Conservation (phyloP, 495 filamentous ascomycete species). For the Neurospora africana region DNA sequence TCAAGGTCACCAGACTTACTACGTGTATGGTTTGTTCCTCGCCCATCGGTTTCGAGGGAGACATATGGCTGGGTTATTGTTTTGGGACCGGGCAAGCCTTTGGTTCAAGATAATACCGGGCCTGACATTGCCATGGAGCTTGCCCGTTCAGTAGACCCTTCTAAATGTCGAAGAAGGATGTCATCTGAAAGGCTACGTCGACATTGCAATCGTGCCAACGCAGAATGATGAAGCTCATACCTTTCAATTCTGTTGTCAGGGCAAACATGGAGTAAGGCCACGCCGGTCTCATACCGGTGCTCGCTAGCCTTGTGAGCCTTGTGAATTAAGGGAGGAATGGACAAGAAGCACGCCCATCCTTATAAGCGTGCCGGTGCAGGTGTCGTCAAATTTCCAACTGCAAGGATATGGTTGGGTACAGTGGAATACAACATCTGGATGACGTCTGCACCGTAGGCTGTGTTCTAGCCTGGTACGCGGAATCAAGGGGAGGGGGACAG, state of each 20-base stretch:
- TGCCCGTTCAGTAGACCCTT: background rate
- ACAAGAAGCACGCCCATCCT: background rate
- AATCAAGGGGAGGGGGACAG: background rate
- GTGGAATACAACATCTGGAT: background rate
- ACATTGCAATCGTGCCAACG: background rate
- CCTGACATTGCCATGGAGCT: background rate
- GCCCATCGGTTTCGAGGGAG: background rate
- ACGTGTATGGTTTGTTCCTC: background rate
- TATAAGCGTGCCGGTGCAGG: background rate
- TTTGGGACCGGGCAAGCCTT: background rate
- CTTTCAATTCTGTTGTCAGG: background rate
- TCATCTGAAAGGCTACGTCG: background rate
- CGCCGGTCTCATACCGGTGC: background rate
- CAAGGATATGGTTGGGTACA: background rate
- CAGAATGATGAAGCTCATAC: background rate
- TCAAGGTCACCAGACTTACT: background rate
- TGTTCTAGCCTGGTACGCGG: background rate
- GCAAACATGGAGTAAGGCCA: background rate
- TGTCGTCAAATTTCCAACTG: background rate
- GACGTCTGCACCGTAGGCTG: background rate
- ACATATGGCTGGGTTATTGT: background rate
- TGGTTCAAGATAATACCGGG: background rate
- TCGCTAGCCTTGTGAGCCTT: background rate
- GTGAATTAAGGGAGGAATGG: background rate
- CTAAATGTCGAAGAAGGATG: background rate